Evolutionary conservation across 345 rosid genomes (phyloP), one percentile per base, ranked within the genome.

Genomic region (Mercurialis annua): DNA sequence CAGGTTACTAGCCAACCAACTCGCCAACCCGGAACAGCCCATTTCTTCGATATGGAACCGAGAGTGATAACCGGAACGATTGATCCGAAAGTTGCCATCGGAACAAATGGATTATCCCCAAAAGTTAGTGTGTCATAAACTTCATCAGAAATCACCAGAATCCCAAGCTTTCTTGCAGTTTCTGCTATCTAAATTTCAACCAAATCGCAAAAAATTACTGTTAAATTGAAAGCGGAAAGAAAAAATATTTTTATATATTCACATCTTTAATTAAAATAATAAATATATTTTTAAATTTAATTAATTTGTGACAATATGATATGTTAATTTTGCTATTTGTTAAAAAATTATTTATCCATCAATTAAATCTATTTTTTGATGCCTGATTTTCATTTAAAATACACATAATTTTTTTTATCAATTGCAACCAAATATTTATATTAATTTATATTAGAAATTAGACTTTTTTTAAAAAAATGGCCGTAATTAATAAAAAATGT

Each of bases 21-120:
- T 55, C 82, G 68, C 92, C 90, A 89, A 5, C 90, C 85, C 43
- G 86, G 96, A 56, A 87, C 89, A 23, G 78, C 67, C 85, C 83
- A 87, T 70, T 84, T 82, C 68, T 89, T 89, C 1, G 89, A 87
- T 65, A 87, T 62, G 11, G 92, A 88, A 18, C 89, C 90, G 1
- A 85, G 71, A 0, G 92, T 82, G 42, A 86, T 2, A 6, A 85
- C 84, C 5, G 90, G 90, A 5, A 77, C 86, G 5, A 77, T 76
- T 1, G 87, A 83, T 42, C 78, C 87, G 21, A 87, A 89, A 36
- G 53, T 73, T 7, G 68, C 89, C 87, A 85, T 81, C 0, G 87
- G 80, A 44, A 84, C 81, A 67, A 78, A 89, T 2, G 80, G 85
- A 10, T 67, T 77, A 8, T 49, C 71, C 55, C 96, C 92, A 54